Evolutionary conservation across 1,139 yeast genomes (phyloP), one percentile per base, ranked within the genome.

Genomic region (Kodamaea sp.): DNA sequence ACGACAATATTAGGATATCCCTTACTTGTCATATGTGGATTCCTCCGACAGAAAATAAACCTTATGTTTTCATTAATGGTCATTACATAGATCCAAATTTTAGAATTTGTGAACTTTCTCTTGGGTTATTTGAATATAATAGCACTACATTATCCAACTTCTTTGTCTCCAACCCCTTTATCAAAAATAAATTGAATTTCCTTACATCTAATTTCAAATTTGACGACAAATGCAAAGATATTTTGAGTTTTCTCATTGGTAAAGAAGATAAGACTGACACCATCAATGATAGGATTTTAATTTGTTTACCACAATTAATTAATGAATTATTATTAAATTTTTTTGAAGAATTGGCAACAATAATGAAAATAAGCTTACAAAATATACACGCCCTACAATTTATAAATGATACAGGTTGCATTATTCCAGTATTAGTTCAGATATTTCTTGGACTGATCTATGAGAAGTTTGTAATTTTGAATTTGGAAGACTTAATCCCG

Each of bases 21-120:
- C 32, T 60, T 8, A 53, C 60, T 3, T 47, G 53, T 28, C 60
- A 60, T 43, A 48, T 53, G 29, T 58, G 60, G 60, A 26, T 35
- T 2, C 49, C 54, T 2, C 28, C 40, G 1, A 40, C 45, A n/a
- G 47, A 47, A 22, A 34, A 39, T 4, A 38, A 48, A 8, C 49
- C 53, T 6, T 52, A 45, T 35, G 43, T 57, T 8, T 55, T 58
- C 36, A 42, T 53, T 24, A 48, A 53, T 35, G 46, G 51, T 22
- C 57, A 52, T 26, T 58, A 50, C 37, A 46, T 56, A 29, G 47
- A 53, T 37, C 43, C 47, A 1, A 36, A 44, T 7, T 57, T 45
- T 35, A 38, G 42, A 2, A 33, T 44, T 10, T 49, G 57, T 39
- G 60, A 57, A 29, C 27, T 58, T 8, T 53, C 60, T 1, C 41